Evolutionary conservation across 129 eudicot genomes (phyloP).

Genomic region (Tagetes patula): DNA sequence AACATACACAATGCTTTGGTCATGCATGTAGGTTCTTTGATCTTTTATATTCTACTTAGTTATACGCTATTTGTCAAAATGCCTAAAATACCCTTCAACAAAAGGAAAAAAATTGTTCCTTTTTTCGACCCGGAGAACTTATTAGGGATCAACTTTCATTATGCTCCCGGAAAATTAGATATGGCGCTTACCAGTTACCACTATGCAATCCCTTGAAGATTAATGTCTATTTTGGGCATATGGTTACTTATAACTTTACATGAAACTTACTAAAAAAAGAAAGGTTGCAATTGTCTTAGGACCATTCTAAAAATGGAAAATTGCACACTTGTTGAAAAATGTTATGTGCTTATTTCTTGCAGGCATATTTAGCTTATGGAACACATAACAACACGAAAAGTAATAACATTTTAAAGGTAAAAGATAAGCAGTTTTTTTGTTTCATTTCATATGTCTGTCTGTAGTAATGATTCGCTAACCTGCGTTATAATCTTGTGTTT

Average conservation of each 20-base stretch:
- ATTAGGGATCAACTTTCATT: neutral
- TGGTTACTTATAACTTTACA: neutral
- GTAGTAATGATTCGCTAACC: constrained; percentile 13
- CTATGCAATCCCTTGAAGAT: neutral
- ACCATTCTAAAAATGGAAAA: neutral
- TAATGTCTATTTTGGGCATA: neutral
- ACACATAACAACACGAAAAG: constrained; percentile 55
- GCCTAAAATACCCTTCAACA: constrained; percentile 1
- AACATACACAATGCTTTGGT: constrained; percentile 86
- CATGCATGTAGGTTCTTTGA: constrained; percentile 69
- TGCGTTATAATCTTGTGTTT: constrained; percentile 8
- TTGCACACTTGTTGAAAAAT: constrained; percentile 13
- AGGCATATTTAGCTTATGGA: constrained; percentile 87
- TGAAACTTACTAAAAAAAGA: neutral
- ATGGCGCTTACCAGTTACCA: too few species aligned
- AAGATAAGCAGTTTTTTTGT: neutral
- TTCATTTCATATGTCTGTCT: constrained; percentile 12
- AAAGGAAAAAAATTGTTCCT: neutral
- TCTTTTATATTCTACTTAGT: neutral
- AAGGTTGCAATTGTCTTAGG: neutral
- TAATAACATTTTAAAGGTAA: constrained; percentile 63
- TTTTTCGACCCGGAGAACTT: neutral
- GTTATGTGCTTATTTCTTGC: constrained; percentile 33
- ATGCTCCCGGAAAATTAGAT: too few species aligned
- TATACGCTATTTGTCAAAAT: neutral